Evolutionary conservation across 768 basidiomycete species (phyloP).

Genomic region (Calocybe cyanea): DNA sequence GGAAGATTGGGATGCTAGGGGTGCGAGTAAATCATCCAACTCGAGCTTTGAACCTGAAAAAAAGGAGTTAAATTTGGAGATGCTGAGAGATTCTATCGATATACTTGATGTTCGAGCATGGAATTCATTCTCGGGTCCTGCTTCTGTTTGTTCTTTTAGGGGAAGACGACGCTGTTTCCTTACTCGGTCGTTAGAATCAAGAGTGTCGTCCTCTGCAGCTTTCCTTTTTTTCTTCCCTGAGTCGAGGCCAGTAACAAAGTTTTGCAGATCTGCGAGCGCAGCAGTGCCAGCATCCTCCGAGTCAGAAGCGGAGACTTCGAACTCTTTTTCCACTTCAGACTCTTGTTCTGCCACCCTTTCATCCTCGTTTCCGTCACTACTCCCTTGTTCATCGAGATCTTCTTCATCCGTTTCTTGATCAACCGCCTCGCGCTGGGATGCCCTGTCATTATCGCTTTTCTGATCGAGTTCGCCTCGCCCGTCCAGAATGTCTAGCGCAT

Average conservation of each 20-base stretch:
- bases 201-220: slow-evolving; percentile 34
- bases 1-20: slow-evolving; percentile 58
- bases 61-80: neutral
- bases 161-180: slow-evolving; percentile 54
- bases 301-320: slow-evolving; percentile 44
- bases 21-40: slow-evolving; percentile 73
- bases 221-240: slow-evolving; percentile 67
- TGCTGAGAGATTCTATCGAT: neutral
- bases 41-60: slow-evolving; percentile 53
- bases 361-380: slow-evolving; percentile 28
- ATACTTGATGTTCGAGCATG: slow-evolving; percentile 49
- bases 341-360: slow-evolving; percentile 32
- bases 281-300: slow-evolving; percentile 47
- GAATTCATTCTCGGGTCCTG: slow-evolving; percentile 82
- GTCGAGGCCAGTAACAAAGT: slow-evolving; percentile 68
- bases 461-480: slow-evolving; percentile 50
- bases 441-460: slow-evolving; percentile 25
- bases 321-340: slow-evolving; percentile 43
- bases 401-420: slow-evolving; percentile 14
- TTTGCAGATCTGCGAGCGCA: slow-evolving; percentile 66
- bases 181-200: slow-evolving; percentile 21
- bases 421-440: neutral
- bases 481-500: slow-evolving; percentile 63
- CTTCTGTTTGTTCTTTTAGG: slow-evolving; percentile 70
- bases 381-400: slow-evolving; percentile 23